Percentiles rank a stretch among this genome's conserved stretches.
Conservation (phyloP, 305 asterid species). For the Stenogyne calaminthoides region DNA sequence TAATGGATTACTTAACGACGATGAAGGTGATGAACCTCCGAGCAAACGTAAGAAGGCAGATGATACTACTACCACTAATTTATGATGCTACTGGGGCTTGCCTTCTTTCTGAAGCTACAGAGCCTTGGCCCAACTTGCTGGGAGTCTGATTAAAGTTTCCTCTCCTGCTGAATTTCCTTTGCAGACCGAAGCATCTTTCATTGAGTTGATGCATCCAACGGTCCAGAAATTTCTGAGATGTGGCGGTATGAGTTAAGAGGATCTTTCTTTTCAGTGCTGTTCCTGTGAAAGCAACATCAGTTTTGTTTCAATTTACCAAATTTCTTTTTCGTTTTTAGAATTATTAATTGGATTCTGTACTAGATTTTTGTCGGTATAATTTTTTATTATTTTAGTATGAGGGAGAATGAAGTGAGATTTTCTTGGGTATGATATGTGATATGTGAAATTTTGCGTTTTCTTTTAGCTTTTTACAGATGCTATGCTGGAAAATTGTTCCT, state of each 20-base stretch:
- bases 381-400: background rate
- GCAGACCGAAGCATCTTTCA: constrained; percentile 42
- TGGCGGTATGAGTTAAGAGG: background rate
- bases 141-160: constrained; percentile 28
- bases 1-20: constrained; percentile 44
- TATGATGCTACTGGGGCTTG: constrained; percentile 32
- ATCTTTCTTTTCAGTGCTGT: background rate
- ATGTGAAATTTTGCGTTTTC: background rate
- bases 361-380: background rate
- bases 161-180: constrained; percentile 44
- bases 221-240: constrained; percentile 3
- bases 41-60: constrained; percentile 90
- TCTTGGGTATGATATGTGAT: constrained; percentile 11
- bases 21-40: constrained; percentile 54
- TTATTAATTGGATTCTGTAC: background rate
- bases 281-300: constrained; percentile 12
- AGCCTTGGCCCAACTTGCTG: constrained; percentile 19
- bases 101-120: background rate
- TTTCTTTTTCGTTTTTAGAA: background rate
- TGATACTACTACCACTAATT: constrained; percentile 52
- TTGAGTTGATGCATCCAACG: constrained; percentile 16
- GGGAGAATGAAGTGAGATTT: background rate
- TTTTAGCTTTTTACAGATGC: background rate
- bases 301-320: constrained; percentile 27
- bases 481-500: background rate